Conservation (phyloP, 2,329 filamentous ascomycete genomes). For the Madurella mycetomatis region DNA sequence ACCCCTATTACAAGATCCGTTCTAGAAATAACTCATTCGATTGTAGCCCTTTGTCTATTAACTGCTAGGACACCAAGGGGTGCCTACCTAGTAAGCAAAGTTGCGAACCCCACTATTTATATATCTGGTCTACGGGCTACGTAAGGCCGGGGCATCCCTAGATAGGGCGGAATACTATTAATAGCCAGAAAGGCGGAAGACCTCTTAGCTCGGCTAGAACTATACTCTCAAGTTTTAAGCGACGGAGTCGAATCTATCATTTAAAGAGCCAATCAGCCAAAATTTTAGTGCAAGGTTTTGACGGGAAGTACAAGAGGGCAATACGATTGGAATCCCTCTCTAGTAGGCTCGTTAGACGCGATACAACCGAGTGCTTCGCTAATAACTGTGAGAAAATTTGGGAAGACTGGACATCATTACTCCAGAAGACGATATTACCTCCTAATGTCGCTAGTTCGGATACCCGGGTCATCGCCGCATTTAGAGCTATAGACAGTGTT, state of each 20-base stretch:
- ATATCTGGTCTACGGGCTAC: conserved; percentile 8
- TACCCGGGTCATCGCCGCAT: conserved; percentile 7
- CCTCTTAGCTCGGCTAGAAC: conserved; percentile 6
- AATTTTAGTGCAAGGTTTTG: conserved; percentile 6
- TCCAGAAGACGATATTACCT: conserved; percentile 8
- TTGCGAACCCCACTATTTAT: neutral
- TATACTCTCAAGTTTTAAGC: conserved; percentile 4
- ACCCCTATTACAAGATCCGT: neutral
- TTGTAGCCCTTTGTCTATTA: neutral
- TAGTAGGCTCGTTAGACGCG: conserved; percentile 8
- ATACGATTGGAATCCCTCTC: conserved; percentile 8
- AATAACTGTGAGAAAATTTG: conserved; percentile 9
- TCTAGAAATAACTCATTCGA: conserved; percentile 3
- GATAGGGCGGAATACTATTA: conserved; percentile 4
- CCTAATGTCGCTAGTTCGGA: conserved; percentile 12
- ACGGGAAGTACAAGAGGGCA: conserved; percentile 7
- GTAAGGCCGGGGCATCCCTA: neutral
- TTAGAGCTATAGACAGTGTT: conserved; percentile 10
- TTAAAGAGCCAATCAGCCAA: conserved; percentile 6
- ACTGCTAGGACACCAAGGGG: conserved; percentile 2
- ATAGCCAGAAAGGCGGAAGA: conserved; percentile 10
- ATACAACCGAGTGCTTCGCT: conserved; percentile 8
- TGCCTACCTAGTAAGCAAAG: conserved; percentile 5
- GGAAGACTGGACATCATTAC: conserved; percentile 11
- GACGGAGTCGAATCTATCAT: conserved; percentile 4